phyloP scores from a whole-genome alignment of 75 land plant genomes.

The Chamaecyparis obtusa region DNA sequence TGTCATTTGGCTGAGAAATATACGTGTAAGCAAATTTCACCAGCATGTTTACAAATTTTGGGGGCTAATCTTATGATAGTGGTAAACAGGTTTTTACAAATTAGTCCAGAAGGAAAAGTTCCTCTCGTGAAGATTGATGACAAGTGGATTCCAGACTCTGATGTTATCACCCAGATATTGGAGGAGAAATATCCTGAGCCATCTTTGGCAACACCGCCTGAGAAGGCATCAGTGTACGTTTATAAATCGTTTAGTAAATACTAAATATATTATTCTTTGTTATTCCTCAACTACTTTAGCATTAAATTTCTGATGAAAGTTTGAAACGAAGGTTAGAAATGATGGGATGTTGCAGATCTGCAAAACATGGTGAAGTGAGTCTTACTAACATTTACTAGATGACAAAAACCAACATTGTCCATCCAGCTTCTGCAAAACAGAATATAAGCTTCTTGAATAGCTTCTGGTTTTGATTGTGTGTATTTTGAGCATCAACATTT shows the following conservation, averaged over 20 bases:
- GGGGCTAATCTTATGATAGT: not conserved
- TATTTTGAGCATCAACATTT: too few species aligned
- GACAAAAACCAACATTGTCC: too few species aligned
- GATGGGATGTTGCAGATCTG: not conserved
- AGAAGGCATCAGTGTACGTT: constrained; percentile 76
- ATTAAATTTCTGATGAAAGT: not conserved
- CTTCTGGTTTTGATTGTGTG: too few species aligned
- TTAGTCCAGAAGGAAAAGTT: constrained; percentile 90
- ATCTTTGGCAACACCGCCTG: constrained; percentile 67
- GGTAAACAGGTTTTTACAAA: constrained; percentile 68
- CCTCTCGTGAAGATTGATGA: constrained; percentile 82
- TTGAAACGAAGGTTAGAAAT: not conserved
- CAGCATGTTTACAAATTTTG: not conserved
- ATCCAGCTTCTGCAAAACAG: too few species aligned
- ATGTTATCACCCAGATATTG: constrained; percentile 73
- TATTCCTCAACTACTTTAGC: not conserved
- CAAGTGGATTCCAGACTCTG: constrained; percentile 93
- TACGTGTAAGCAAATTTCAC: not conserved
- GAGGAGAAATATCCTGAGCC: constrained; percentile 89
- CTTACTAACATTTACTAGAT: not conserved
- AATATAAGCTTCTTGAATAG: too few species aligned
- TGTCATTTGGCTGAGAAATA: not conserved
- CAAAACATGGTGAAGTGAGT: not conserved
- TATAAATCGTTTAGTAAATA: not conserved
- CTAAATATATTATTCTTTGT: not conserved